Evolutionary conservation across 1,139 yeast genomes (phyloP).

Genomic region (Hyphopichia fennica): DNA sequence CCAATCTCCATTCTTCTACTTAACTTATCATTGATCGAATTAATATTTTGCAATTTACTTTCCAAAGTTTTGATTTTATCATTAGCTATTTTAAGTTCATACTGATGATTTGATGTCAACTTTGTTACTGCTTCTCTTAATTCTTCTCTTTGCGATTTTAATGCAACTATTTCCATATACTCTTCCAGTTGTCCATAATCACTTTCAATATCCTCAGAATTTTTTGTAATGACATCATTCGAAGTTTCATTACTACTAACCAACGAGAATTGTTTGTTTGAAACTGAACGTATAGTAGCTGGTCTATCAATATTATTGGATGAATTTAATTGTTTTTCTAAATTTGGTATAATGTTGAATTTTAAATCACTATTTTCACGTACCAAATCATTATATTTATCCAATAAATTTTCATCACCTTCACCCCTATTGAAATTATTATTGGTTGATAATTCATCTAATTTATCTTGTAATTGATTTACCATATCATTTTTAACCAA

Average conservation of each 20-base stretch:
- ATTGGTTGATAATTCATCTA: conserved; percentile 27
- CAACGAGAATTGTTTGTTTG: conserved; percentile 19
- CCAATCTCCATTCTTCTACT: conserved; percentile 21
- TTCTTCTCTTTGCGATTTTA: conserved; percentile 57
- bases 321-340: conserved; percentile 26
- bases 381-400: conserved; percentile 39
- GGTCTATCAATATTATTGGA: neutral
- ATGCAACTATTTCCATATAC: conserved; percentile 31
- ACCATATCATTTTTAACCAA: conserved; percentile 49
- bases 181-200: conserved; percentile 23
- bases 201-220: conserved; percentile 6
- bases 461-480: conserved; percentile 41
- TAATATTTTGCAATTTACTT: conserved; percentile 34
- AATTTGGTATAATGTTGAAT: conserved; percentile 39
- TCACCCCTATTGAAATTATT: conserved; percentile 1
- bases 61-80: conserved; percentile 48
- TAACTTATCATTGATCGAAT: conserved; percentile 34
- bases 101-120: conserved; percentile 34
- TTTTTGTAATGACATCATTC: neutral
- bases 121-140: conserved; percentile 53
- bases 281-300: neutral
- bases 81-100: conserved; percentile 37
- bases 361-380: conserved; percentile 46
- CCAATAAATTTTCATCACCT: conserved; percentile 27
- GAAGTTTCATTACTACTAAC: conserved; percentile 9